A percentile compares a stretch with the other conserved stretches of the same genome.
Evolutionary conservation across 1,284 basidiomycete species (phyloP).

Genomic region (Cystobasidium pallidum): DNA sequence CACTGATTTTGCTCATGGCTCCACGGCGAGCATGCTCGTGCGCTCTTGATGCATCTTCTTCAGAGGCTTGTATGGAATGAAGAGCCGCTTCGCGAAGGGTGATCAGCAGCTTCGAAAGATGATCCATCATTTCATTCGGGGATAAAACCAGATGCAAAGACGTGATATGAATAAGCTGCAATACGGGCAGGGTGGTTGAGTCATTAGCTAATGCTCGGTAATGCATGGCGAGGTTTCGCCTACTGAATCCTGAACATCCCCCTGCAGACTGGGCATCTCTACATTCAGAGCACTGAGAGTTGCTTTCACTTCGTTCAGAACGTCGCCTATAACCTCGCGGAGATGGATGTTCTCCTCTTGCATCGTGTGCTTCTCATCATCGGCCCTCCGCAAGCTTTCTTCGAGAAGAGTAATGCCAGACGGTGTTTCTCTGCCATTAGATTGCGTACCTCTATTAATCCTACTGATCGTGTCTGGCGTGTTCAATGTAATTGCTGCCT

Average conservation of each 20-base stretch:
- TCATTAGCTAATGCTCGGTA: background rate
- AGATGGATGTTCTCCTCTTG: constrained; percentile 42
- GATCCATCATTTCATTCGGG: constrained; percentile 17
- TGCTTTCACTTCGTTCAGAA: constrained; percentile 27
- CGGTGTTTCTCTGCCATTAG: constrained; percentile 16
- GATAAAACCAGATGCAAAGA: constrained; percentile 18
- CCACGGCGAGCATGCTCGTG: background rate
- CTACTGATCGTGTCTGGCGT: constrained; percentile 1
- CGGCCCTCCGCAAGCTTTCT: constrained; percentile 23
- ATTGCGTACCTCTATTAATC: background rate
- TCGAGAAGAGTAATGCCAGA: constrained; percentile 27
- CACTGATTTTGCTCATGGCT: background rate
- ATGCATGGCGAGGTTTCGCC: background rate
- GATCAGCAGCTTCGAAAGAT: constrained; percentile 31
- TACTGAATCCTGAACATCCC: constrained; percentile 12
- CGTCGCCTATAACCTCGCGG: constrained; percentile 33
- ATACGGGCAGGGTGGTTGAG: background rate
- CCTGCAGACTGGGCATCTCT: constrained; percentile 19
- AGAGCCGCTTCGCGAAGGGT: constrained; percentile 21
- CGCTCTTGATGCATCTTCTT: background rate
- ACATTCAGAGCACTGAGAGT: constrained; percentile 14
- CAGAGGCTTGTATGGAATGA: background rate
- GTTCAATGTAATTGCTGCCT: constrained; percentile 21
- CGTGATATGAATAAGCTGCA: constrained; percentile 21
- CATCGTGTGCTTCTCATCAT: constrained; percentile 18